A percentile compares a stretch with the other conserved stretches of the same genome.
Evolutionary conservation across 441 rosid genomes (phyloP).

Genomic region (Gossypium gossypioides): DNA sequence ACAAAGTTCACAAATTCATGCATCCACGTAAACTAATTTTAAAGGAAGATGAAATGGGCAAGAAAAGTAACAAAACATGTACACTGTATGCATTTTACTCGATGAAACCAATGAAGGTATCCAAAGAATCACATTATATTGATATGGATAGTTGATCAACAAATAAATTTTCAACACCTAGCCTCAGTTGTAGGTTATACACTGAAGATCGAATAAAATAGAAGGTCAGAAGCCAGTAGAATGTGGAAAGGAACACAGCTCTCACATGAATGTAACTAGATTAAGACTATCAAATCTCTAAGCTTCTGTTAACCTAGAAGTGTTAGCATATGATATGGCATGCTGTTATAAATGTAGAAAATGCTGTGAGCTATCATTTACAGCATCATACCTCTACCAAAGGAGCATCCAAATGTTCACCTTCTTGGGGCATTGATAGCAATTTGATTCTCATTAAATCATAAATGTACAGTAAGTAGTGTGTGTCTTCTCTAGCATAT

Average conservation of each 20-base stretch:
- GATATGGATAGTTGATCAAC: neutral
- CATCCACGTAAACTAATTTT: neutral
- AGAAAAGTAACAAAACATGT: neutral
- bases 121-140: neutral
- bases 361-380: neutral
- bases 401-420: slow-evolving; percentile 43
- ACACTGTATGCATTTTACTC: neutral
- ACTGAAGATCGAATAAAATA: neutral
- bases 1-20: neutral
- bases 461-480: slow-evolving; percentile 69
- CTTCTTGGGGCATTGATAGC: slow-evolving; percentile 31
- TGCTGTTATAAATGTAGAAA: neutral
- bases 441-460: slow-evolving; percentile 56
- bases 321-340: neutral
- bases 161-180: neutral
- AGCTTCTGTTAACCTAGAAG: neutral
- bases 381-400: slow-evolving; percentile 52
- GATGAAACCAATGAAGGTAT: neutral
- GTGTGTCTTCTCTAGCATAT: slow-evolving; percentile 96
- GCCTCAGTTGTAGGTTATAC: neutral
- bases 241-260: neutral
- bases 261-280: neutral
- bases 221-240: neutral
- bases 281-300: neutral
- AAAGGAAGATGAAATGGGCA: neutral